A percentile compares a stretch with the other conserved stretches of the same genome.
Conservation (phyloP, 2,329 filamentous ascomycete species). For the Taxawa tesnikishii region DNA sequence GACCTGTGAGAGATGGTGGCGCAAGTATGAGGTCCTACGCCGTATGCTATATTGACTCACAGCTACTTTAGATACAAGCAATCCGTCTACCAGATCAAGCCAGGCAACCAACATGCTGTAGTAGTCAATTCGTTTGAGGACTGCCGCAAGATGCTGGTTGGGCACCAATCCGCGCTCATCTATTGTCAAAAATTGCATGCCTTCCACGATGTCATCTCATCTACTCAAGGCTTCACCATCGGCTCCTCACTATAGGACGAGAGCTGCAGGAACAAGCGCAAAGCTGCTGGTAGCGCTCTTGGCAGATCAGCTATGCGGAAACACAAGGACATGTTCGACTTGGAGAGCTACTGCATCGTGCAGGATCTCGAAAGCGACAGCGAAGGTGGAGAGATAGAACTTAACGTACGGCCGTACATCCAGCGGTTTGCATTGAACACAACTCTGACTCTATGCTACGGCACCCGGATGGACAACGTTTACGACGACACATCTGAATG, state of each 20-base stretch:
- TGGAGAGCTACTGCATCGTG: slow-evolving; percentile 40
- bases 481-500: slow-evolving; percentile 38
- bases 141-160: slow-evolving; percentile 38
- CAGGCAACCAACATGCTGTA: slow-evolving; percentile 41
- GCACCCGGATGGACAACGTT: slow-evolving; percentile 42
- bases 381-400: slow-evolving; percentile 27
- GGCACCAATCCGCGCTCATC: slow-evolving; percentile 38
- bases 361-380: slow-evolving; percentile 35
- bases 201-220: slow-evolving; percentile 41
- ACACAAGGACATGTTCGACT: slow-evolving; percentile 41
- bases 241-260: slow-evolving; percentile 43
- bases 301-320: slow-evolving; percentile 32
- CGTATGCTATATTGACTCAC: too few species aligned
- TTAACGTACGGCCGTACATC: slow-evolving; percentile 38
- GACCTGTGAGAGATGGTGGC: slow-evolving; percentile 37
- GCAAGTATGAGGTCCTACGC: slow-evolving; percentile 33
- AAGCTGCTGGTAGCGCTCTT: slow-evolving; percentile 37
- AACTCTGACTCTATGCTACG: slow-evolving; percentile 42
- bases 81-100: slow-evolving; percentile 39
- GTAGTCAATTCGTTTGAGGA: slow-evolving; percentile 42
- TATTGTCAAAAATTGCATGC: slow-evolving; percentile 40
- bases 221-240: slow-evolving; percentile 43
- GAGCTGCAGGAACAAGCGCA: slow-evolving; percentile 40
- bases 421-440: slow-evolving; percentile 43
- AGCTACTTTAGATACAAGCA: too few species aligned